Conservation (phyloP, 345 rosid genomes). For the Camelina laxa region DNA sequence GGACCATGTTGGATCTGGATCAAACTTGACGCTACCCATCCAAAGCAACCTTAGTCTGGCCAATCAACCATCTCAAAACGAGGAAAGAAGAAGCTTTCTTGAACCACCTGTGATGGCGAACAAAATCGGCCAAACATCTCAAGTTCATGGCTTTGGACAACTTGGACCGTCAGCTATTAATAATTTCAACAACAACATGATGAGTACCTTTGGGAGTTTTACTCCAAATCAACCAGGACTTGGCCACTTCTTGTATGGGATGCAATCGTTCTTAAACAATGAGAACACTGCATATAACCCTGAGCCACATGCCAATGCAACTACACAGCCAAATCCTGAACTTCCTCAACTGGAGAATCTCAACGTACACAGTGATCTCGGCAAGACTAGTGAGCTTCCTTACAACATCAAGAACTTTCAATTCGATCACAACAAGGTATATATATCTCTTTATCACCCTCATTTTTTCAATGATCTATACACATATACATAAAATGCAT, state of each 20-base stretch:
- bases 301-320: not conserved
- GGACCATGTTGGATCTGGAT: conserved; percentile 30
- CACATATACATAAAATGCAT: not conserved
- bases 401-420: conserved; percentile 18
- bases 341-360: conserved; percentile 26
- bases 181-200: conserved; percentile 11
- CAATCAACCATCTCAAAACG: conserved; percentile 27
- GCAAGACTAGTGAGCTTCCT: conserved; percentile 15
- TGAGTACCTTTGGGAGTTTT: conserved; percentile 24
- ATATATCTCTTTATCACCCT: not conserved
- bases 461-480: not conserved
- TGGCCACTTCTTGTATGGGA: conserved; percentile 12
- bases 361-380: conserved; percentile 14
- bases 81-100: conserved; percentile 17
- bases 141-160: conserved; percentile 32
- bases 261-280: conserved; percentile 26
- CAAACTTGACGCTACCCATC: conserved; percentile 31
- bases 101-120: conserved; percentile 23
- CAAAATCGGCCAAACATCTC: conserved; percentile 31
- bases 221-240: conserved; percentile 19
- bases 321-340: conserved; percentile 31
- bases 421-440: conserved; percentile 31
- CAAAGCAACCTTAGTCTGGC: conserved; percentile 26
- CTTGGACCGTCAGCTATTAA: conserved; percentile 9
- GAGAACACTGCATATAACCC: conserved; percentile 14